Evolutionary conservation across 2,329 filamentous ascomycete genomes (phyloP).

Genomic region (Alternaria brassicae): DNA sequence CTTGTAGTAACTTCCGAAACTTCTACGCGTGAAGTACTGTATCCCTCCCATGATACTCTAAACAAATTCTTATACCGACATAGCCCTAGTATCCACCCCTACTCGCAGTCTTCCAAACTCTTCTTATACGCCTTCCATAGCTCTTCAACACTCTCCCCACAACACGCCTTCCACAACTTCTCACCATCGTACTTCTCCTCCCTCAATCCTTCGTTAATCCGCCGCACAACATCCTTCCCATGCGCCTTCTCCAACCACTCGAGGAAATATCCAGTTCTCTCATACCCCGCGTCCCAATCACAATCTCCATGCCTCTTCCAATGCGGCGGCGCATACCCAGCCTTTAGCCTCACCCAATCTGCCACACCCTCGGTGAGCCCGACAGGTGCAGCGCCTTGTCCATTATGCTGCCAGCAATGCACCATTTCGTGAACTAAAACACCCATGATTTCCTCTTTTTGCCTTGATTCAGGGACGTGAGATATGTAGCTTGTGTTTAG

Average conservation of each 20-base stretch:
- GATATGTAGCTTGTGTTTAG: slow-evolving; percentile 79
- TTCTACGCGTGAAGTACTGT: background rate
- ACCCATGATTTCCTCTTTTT: slow-evolving; percentile 72
- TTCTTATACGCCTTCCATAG: slow-evolving; percentile 77
- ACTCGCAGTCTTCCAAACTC: slow-evolving; percentile 46
- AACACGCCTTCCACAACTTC: slow-evolving; percentile 71
- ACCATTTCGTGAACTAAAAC: slow-evolving; percentile 93
- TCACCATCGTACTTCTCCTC: slow-evolving; percentile 69
- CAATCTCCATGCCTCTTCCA: slow-evolving; percentile 70
- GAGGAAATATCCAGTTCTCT: slow-evolving; percentile 89
- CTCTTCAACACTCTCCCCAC: slow-evolving; percentile 69
- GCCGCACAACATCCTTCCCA: slow-evolving; percentile 59
- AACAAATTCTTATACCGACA: background rate
- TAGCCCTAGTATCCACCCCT: background rate
- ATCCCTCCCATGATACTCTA: background rate
- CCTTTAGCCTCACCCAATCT: slow-evolving; percentile 86
- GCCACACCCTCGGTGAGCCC: slow-evolving; percentile 91
- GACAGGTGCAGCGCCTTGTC: slow-evolving; percentile 61
- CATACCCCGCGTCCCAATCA: slow-evolving; percentile 88
- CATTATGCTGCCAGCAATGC: slow-evolving; percentile 90
- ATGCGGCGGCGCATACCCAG: slow-evolving; percentile 77
- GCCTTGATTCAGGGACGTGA: slow-evolving; percentile 43
- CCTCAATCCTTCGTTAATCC: slow-evolving; percentile 71
- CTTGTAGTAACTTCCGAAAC: background rate
- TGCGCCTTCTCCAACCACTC: slow-evolving; percentile 78